These are phyloP conservation scores for Beauveria sp. DNA, from an alignment of 2,329 filamentous ascomycete genomes.

Conservation along the genomic window DNA sequence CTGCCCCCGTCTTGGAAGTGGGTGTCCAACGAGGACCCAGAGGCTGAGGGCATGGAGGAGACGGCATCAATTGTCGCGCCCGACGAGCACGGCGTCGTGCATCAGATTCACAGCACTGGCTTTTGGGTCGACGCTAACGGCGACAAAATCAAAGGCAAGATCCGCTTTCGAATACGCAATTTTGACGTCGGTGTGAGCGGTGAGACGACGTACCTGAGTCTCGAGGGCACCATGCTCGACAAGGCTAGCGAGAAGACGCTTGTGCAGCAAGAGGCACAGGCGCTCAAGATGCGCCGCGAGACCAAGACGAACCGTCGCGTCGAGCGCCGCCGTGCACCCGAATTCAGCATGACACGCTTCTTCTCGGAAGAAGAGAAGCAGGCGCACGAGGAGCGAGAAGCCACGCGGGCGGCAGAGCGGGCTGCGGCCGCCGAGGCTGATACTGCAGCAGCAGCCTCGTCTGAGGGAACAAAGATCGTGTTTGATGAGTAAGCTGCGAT, in stretches of 20 bases:
- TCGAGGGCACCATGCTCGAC: constrained; percentile 79
- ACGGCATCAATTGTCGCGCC: constrained; percentile 32
- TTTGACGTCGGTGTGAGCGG: constrained; percentile 73
- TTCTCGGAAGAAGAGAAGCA: constrained; percentile 39
- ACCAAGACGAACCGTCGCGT: constrained; percentile 24
- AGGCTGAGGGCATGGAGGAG: constrained; percentile 34
- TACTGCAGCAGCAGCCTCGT: not conserved
- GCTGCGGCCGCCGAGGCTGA: not conserved
- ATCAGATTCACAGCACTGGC: constrained; percentile 49
- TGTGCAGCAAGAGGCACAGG: constrained; percentile 36
- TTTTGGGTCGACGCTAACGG: constrained; percentile 71
- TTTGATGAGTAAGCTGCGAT: constrained; percentile 10
- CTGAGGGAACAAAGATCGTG: constrained; percentile 8
- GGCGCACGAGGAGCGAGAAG: constrained; percentile 23
- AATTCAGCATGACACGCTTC: constrained; percentile 52
- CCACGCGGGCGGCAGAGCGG: not conserved
- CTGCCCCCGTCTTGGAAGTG: constrained; percentile 77
- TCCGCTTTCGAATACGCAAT: constrained; percentile 75
- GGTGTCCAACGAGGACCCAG: constrained; percentile 48
- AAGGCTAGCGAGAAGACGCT: constrained; percentile 57
- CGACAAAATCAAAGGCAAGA: constrained; percentile 58
- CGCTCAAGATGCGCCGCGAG: constrained; percentile 27
- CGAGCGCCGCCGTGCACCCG: constrained; percentile 35
- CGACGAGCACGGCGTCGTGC: constrained; percentile 45
- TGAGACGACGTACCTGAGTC: constrained; percentile 71